Percentiles rank a stretch among this genome's conserved stretches.
These are phyloP conservation scores for Ganoderma lucidum DNA, from an alignment of 1,284 basidiomycete species.

Conservation along the genomic window DNA sequence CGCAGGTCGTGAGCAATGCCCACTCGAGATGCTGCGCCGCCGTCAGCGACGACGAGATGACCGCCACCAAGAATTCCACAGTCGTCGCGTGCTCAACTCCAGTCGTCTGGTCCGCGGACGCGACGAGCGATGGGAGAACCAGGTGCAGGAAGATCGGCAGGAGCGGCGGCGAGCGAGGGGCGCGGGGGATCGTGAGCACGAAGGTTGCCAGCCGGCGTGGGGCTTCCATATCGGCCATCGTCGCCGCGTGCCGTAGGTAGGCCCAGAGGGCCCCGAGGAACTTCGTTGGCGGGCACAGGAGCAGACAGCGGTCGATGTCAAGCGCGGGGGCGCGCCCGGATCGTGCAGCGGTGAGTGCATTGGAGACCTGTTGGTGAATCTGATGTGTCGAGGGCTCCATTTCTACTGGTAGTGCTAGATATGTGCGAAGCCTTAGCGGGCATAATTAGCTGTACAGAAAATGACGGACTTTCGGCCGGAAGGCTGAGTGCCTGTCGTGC, in stretches of 20 bases:
- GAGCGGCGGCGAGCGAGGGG: conserved; percentile 61
- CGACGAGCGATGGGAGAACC: conserved; percentile 65
- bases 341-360: conserved; percentile 60
- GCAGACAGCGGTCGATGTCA: conserved; percentile 69
- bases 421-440: conserved; percentile 2
- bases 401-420: conserved; percentile 20
- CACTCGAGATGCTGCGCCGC: conserved; percentile 74
- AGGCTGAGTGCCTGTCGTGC: conserved; percentile 53
- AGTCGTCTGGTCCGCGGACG: conserved; percentile 54
- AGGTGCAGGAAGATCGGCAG: conserved; percentile 76
- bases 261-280: conserved; percentile 61
- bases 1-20: conserved; percentile 61
- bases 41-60: conserved; percentile 70
- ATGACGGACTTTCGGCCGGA: conserved; percentile 47
- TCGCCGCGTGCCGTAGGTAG: conserved; percentile 24
- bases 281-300: conserved; percentile 58
- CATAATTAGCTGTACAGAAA: neutral
- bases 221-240: conserved; percentile 54
- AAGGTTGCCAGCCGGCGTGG: conserved; percentile 68
- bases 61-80: conserved; percentile 65
- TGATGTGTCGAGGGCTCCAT: conserved; percentile 43
- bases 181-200: conserved; percentile 65
- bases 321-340: conserved; percentile 67
- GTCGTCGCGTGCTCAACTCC: conserved; percentile 58
- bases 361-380: conserved; percentile 58